A percentile compares a stretch with the other conserved stretches of the same genome.
phyloP scores from a whole-genome alignment of 805 yeast genomes.

The Saccharomycopsis sp. region DNA sequence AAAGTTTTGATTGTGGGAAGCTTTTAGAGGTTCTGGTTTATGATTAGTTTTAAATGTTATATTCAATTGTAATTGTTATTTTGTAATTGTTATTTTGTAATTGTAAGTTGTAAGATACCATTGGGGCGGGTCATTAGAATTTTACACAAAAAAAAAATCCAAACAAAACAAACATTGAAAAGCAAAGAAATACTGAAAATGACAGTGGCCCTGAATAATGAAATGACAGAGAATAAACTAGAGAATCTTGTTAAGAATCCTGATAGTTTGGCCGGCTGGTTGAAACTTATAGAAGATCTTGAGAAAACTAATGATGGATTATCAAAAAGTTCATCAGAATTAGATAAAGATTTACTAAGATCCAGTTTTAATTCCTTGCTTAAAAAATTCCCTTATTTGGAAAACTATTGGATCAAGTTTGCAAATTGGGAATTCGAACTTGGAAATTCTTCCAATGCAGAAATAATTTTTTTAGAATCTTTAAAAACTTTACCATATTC shows the following conservation, averaged over 20 bases:
- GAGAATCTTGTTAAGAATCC: conserved; percentile 24
- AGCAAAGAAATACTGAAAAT: too few species aligned
- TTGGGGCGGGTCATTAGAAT: too few species aligned
- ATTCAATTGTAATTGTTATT: too few species aligned
- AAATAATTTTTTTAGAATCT: conserved; percentile 29
- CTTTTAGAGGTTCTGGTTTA: conserved; percentile 57
- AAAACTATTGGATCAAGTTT: conserved; percentile 48
- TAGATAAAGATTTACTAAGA: conserved; percentile 27
- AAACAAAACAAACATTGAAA: too few species aligned
- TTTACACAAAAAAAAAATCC: too few species aligned
- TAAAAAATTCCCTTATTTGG: conserved; percentile 36
- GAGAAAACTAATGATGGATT: conserved; percentile 26
- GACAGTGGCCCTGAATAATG: too few species aligned
- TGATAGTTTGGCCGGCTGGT: conserved; percentile 29
- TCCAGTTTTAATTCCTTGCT: conserved; percentile 34
- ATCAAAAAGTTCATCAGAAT: conserved; percentile 26
- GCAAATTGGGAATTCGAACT: conserved; percentile 38
- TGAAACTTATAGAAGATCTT: conserved; percentile 25
- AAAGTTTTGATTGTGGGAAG: conserved; percentile 59
- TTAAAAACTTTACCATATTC: conserved; percentile 34
- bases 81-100: too few species aligned
- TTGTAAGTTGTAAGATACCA: too few species aligned
- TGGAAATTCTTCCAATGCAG: conserved; percentile 31
- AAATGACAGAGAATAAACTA: neutral
- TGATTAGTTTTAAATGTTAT: too few species aligned